Percentiles rank a stretch among this genome's conserved stretches.
Evolutionary conservation across 2,329 filamentous ascomycete genomes (phyloP).

Genomic region (Aspergillus fijiensis): DNA sequence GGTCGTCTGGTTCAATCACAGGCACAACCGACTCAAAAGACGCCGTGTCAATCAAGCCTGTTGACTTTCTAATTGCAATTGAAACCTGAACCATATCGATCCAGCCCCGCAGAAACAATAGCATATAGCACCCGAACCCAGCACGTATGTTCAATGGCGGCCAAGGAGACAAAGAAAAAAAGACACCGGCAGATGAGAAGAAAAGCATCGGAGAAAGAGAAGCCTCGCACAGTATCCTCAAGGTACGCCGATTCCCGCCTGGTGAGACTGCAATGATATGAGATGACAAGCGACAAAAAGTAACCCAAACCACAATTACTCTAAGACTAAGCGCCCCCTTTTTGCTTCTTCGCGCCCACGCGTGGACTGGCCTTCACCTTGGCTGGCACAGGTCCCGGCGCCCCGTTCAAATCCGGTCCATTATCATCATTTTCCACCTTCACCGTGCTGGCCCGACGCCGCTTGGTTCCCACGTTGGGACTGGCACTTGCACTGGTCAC

Average conservation of each 20-base stretch:
- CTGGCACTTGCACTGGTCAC: conserved; percentile 62
- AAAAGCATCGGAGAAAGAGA: conserved; percentile 15
- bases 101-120: conserved; percentile 16
- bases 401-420: conserved; percentile 51
- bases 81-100: conserved; percentile 6
- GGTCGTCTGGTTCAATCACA: conserved; percentile 19
- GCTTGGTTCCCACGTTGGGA: conserved; percentile 60
- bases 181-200: conserved; percentile 10
- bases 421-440: conserved; percentile 59
- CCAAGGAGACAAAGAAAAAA: conserved; percentile 5
- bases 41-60: not conserved
- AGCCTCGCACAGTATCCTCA: conserved; percentile 29
- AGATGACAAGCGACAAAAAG: conserved; percentile 12
- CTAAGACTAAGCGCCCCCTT: conserved; percentile 38
- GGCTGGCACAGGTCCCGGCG: conserved; percentile 31
- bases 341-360: conserved; percentile 49
- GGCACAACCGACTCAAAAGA: not conserved
- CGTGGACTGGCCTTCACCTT: conserved; percentile 51
- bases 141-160: conserved; percentile 25
- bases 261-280: conserved; percentile 23
- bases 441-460: conserved; percentile 58
- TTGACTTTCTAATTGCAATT: conserved; percentile 6
- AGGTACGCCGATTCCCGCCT: conserved; percentile 31
- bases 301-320: conserved; percentile 14
- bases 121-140: conserved; percentile 17